Conservation (phyloP, 2,329 filamentous ascomycete genomes). For the Phyllachora maydis region DNA sequence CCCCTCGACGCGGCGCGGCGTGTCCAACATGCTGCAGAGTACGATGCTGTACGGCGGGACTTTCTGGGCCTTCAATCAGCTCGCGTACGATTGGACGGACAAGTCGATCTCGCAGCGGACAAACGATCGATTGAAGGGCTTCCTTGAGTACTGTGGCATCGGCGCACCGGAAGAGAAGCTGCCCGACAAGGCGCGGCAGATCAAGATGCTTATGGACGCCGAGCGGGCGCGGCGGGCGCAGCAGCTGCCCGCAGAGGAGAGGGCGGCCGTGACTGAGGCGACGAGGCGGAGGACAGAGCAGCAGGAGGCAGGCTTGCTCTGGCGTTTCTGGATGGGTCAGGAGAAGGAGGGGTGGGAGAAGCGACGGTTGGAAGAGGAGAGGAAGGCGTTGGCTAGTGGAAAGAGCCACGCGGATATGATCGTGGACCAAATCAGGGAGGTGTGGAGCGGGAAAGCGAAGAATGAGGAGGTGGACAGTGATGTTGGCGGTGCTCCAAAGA, state of each 20-base stretch:
- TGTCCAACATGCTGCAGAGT: slow-evolving; percentile 15
- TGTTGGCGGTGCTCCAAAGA: slow-evolving; percentile 5
- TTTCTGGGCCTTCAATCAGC: slow-evolving; percentile 31
- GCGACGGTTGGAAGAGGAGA: slow-evolving; percentile 28
- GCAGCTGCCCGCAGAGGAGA: slow-evolving; percentile 10
- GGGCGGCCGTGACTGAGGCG: slow-evolving; percentile 9
- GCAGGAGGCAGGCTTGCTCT: slow-evolving; percentile 9
- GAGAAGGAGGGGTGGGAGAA: slow-evolving; percentile 32
- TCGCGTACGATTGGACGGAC: slow-evolving; percentile 34
- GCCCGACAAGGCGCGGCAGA: slow-evolving; percentile 30
- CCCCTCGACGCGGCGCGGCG: slow-evolving; percentile 4
- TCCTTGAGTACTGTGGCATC: too few species aligned
- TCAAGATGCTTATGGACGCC: slow-evolving; percentile 22
- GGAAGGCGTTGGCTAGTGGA: slow-evolving; percentile 30
- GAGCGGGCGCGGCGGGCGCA: slow-evolving; percentile 18
- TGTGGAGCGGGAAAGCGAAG: slow-evolving; percentile 10
- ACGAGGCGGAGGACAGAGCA: slow-evolving; percentile 4
- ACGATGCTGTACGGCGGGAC: slow-evolving; percentile 25
- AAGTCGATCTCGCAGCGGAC: slow-evolving; percentile 27
- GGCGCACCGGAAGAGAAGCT: slow-evolving; percentile 20
- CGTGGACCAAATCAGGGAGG: slow-evolving; percentile 33
- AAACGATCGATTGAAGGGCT: slow-evolving; percentile 16
- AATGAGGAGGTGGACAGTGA: slow-evolving; percentile 9
- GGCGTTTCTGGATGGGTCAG: slow-evolving; percentile 36
- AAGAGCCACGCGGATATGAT: slow-evolving; percentile 35